Evolutionary conservation across 495 filamentous ascomycete species (phyloP).

Genomic region (Trichoderma virens): DNA sequence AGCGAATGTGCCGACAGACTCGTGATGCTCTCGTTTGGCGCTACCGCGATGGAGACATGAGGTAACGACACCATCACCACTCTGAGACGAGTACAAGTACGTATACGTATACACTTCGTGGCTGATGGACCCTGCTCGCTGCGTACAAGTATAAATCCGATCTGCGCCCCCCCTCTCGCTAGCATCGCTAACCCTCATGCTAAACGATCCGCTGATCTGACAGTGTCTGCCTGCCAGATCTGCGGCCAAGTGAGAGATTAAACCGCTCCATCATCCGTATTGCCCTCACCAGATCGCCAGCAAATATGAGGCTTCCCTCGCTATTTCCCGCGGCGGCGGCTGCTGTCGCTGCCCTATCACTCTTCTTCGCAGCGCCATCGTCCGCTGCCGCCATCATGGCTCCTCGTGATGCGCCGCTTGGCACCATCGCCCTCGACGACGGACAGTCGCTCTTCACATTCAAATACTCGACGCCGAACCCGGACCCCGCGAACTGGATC

Average conservation of each 20-base stretch:
- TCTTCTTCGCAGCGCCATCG: conserved; percentile 1
- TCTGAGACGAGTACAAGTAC: too few species aligned
- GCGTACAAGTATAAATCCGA: too few species aligned
- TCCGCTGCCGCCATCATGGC: not conserved
- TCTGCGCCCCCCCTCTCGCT: too few species aligned
- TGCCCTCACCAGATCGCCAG: not conserved
- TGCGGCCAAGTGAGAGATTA: not conserved
- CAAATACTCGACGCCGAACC: conserved; percentile 7
- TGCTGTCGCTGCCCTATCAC: not conserved
- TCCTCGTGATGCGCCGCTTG: not conserved
- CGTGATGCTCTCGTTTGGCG: too few species aligned
- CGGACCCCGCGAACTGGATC: not conserved
- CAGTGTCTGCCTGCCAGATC: not conserved
- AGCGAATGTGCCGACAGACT: too few species aligned
- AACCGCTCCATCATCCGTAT: not conserved
- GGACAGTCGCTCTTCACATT: conserved; percentile 7
- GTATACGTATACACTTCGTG: too few species aligned
- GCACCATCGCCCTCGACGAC: not conserved
- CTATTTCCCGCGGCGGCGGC: not conserved
- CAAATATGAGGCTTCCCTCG: not conserved
- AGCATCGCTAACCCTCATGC: too few species aligned
- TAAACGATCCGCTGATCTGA: too few species aligned
- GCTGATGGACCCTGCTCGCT: too few species aligned
- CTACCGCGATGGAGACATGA: too few species aligned
- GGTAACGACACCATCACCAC: too few species aligned